Evolutionary conservation across 1,284 basidiomycete species (phyloP).

Genomic region (Leccinum subfulvum): DNA sequence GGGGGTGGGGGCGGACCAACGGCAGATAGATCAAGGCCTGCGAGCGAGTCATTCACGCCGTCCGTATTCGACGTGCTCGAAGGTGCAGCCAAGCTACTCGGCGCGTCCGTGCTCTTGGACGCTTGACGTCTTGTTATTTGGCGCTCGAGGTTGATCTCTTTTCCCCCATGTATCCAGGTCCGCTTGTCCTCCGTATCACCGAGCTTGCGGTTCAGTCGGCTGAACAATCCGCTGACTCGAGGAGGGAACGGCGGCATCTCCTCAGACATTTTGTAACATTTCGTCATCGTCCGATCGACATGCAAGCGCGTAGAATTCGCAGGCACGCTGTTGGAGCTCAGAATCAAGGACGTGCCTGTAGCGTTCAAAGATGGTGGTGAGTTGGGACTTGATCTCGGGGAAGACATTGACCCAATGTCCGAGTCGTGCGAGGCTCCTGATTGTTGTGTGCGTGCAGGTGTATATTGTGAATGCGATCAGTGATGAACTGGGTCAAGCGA

Average conservation of each 20-base stretch:
- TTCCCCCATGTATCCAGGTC: conserved; percentile 94
- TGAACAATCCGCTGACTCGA: conserved; percentile 86
- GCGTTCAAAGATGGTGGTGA: conserved; percentile 74
- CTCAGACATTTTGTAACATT: conserved; percentile 90
- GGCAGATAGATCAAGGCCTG: conserved; percentile 56
- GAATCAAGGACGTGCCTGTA: conserved; percentile 97
- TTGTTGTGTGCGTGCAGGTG: conserved; percentile 2
- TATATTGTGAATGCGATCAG: conserved; percentile 18
- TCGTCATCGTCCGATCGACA: conserved; percentile 85
- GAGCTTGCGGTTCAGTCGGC: conserved; percentile 83
- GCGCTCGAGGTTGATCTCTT: conserved; percentile 84
- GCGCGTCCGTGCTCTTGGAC: conserved; percentile 32
- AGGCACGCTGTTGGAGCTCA: conserved; percentile 96
- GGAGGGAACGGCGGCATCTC: conserved; percentile 99
- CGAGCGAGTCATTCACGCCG: conserved; percentile 75
- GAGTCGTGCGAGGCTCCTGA: conserved; percentile 7
- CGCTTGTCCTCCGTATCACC: conserved; percentile 90
- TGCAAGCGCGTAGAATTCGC: conserved; percentile 92
- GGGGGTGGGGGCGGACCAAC: conserved; percentile 9
- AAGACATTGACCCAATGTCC: conserved; percentile 11
- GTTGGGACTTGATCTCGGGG: no score
- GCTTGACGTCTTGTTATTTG: conserved; percentile 49
- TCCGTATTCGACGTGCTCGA: conserved; percentile 31
- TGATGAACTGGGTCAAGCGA: conserved; percentile 41
- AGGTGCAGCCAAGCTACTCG: conserved; percentile 29